These are phyloP conservation scores for Petrea volubilis DNA, from an alignment of 257 asterid species.

Conservation along the genomic window DNA sequence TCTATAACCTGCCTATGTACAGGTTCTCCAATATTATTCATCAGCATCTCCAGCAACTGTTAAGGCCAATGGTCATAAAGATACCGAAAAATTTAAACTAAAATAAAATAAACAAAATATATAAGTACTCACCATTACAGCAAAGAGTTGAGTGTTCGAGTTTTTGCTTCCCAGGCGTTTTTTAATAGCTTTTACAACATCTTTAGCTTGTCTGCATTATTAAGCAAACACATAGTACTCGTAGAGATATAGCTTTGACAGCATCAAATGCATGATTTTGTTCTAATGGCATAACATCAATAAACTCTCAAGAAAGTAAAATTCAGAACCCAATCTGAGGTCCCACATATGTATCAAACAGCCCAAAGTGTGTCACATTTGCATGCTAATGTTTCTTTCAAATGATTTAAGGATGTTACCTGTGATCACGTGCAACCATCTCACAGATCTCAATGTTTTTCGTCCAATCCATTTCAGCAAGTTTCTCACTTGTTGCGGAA, in stretches of 20 bases:
- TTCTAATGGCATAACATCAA: slow-evolving; percentile 4
- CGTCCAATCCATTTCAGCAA: slow-evolving; percentile 87
- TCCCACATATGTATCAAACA: neutral
- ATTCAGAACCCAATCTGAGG: too few relatives aligned
- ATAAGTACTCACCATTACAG: slow-evolving; percentile 64
- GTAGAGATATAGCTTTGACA: neutral
- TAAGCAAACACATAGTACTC: neutral
- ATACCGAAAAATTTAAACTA: neutral
- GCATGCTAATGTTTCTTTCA: neutral
- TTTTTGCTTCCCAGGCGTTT: slow-evolving; percentile 83
- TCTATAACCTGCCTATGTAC: slow-evolving; percentile 92
- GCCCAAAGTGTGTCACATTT: neutral
- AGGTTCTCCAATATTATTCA: slow-evolving; percentile 89
- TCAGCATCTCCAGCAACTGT: slow-evolving; percentile 97
- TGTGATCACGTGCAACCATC: slow-evolving; percentile 75
- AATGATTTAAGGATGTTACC: slow-evolving; percentile 35
- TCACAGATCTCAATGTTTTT: slow-evolving; percentile 94
- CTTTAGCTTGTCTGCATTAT: slow-evolving; percentile 70
- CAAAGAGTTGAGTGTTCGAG: slow-evolving; percentile 59
- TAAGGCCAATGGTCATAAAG: slow-evolving; percentile 6
- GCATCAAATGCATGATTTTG: neutral
- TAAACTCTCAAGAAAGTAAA: too few relatives aligned
- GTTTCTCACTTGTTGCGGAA: slow-evolving; percentile 86
- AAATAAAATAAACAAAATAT: neutral
- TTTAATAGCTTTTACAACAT: slow-evolving; percentile 85